Evolutionary conservation across 2,329 filamentous ascomycete species (phyloP).

Genomic region (Cytospora chrysosperma): DNA sequence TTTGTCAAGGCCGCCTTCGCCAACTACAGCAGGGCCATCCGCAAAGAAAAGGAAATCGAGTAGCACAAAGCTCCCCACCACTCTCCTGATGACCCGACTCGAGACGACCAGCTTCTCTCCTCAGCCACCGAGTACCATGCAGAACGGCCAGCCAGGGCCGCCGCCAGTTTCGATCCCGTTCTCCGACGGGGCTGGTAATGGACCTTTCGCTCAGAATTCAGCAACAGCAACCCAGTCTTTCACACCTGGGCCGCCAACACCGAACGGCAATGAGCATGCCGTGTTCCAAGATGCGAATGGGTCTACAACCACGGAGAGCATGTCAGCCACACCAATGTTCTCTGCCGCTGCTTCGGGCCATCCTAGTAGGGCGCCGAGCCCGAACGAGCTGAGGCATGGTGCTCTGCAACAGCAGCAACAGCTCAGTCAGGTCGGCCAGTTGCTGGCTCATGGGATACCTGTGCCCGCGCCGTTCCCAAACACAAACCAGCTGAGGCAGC

Average conservation of each 20-base stretch:
- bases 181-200: constrained; percentile 42
- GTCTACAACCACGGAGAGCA: constrained; percentile 63
- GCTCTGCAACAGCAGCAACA: constrained; percentile 40
- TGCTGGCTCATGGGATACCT: constrained; percentile 15
- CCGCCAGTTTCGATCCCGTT: constrained; percentile 45
- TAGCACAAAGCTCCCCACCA: constrained; percentile 68
- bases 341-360: constrained; percentile 72
- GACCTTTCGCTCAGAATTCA: constrained; percentile 44
- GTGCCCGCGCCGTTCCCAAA: constrained; percentile 15
- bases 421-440: constrained; percentile 23
- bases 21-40: constrained; percentile 62
- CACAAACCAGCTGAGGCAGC: constrained; percentile 13
- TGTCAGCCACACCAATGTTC: constrained; percentile 63
- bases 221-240: constrained; percentile 45
- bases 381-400: constrained; percentile 52
- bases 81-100: constrained; percentile 78
- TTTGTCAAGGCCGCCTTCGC: constrained; percentile 73
- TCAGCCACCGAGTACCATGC: constrained; percentile 38
- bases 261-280: constrained; percentile 61
- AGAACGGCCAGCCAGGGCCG: constrained; percentile 34
- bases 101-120: constrained; percentile 50
- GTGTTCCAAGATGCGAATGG: constrained; percentile 57
- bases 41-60: constrained; percentile 83
- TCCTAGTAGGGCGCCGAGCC: constrained; percentile 76
- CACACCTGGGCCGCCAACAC: constrained; percentile 62